A percentile compares a stretch with the other conserved stretches of the same genome.
phyloP scores from a whole-genome alignment of 2,329 filamentous ascomycete species.

The Fusarium beomiforme region DNA sequence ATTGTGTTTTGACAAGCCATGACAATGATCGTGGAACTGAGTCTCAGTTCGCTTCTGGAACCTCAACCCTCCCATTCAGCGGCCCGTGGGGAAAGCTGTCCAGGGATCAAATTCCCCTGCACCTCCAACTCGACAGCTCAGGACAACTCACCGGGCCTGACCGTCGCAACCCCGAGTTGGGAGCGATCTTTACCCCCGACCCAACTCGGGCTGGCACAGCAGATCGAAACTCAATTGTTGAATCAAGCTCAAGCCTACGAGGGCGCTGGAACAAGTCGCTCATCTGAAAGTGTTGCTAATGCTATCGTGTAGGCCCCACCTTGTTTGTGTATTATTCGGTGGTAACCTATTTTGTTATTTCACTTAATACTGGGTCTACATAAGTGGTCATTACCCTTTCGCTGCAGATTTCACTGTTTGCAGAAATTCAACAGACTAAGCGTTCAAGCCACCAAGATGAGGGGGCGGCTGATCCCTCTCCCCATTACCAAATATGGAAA shows the following conservation, averaged over 20 bases:
- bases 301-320: slow-evolving; percentile 15
- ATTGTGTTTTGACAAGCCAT: background rate
- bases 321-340: background rate
- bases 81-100: slow-evolving; percentile 20
- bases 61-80: background rate
- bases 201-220: slow-evolving; percentile 27
- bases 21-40: background rate
- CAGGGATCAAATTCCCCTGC: slow-evolving; percentile 26
- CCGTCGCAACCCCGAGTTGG: slow-evolving; percentile 24
- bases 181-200: slow-evolving; percentile 23
- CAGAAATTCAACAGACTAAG: background rate
- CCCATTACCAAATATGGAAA: slow-evolving; percentile 11
- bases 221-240: slow-evolving; percentile 24
- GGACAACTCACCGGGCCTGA: slow-evolving; percentile 16
- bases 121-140: background rate
- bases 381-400: background rate
- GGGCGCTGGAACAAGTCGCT: slow-evolving; percentile 16
- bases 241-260: slow-evolving; percentile 4
- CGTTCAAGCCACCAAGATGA: slow-evolving; percentile 16
- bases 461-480: slow-evolving; percentile 6
- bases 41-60: slow-evolving; percentile 20
- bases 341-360: no score
- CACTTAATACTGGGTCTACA: background rate
- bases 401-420: background rate
- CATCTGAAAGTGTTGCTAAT: slow-evolving; percentile 28